Percentiles rank a stretch among this genome's conserved stretches.
Evolutionary conservation across 148 eudicot species (phyloP).

Genomic region (Diospyros kaki): DNA sequence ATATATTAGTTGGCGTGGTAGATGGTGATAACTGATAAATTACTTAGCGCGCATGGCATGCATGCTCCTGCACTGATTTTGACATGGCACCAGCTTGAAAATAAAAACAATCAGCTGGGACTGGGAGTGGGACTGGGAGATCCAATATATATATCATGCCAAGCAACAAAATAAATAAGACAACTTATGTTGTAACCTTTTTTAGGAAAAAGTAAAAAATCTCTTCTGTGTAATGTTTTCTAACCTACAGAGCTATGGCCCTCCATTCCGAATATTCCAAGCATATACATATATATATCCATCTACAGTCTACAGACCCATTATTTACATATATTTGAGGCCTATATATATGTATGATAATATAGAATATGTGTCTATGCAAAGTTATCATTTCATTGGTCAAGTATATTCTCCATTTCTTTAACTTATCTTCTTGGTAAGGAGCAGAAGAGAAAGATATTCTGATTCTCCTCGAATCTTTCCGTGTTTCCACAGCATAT

Average conservation of each 20-base stretch:
- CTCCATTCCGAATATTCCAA: constrained; percentile 18
- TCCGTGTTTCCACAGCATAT: constrained; percentile 19
- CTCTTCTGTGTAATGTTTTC: no score
- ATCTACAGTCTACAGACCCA: no score
- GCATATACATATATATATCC: not conserved
- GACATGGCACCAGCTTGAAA: no score
- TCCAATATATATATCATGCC: not conserved
- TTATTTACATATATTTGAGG: no score
- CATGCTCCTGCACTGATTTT: no score
- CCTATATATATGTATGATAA: not conserved
- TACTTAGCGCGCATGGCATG: no score
- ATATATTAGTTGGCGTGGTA: no score
- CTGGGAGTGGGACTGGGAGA: not conserved
- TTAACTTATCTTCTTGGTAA: constrained; percentile 20
- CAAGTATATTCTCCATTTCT: constrained; percentile 36
- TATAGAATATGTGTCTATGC: not conserved
- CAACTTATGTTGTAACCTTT: not conserved
- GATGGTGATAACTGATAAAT: no score
- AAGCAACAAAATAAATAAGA: not conserved
- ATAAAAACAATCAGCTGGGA: no score
- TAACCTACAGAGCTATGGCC: no score
- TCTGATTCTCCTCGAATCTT: constrained; percentile 28
- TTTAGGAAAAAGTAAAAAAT: no score
- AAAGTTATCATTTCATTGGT: constrained; percentile 13
- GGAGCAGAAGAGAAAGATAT: constrained; percentile 9